Base-by-base conservation (phyloP, 2,329 filamentous ascomycete species). In the Ophiosphaerella narmari region DNA sequence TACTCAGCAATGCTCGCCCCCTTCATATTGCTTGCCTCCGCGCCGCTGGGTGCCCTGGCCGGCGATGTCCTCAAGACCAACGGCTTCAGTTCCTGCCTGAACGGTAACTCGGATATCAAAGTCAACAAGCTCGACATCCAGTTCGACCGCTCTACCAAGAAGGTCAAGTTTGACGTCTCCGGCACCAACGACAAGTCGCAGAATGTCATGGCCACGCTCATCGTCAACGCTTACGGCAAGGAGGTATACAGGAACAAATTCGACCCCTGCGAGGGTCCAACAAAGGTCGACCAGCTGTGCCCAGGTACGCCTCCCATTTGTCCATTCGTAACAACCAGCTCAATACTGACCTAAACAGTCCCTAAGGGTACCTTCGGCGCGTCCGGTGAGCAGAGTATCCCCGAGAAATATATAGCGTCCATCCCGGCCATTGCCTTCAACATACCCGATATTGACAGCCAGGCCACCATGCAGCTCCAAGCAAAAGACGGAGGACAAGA, bases 401-500 rank as follows among this genome's bases (percentile, higher is more conserved):
- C 91, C 13, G 74, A 82, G 0, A 67, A 86, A 53, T 93, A 86
- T 67, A 86, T 90, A 48, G 81, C 81, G 46, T 76, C 88, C 74
- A 93, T 99, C 35, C 94, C 94, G 1, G 77, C 84, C 2, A 96
- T 99, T 59, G 93, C 93, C 11, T 99, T 97, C 77, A 83, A 84
- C 53, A 80, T 99, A 29, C 94, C 94, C 42, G 92, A 99, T 70
- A 88, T 99, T 61, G 87, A 93, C 47, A 93, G 93, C 33, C 77
- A 87, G 64, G 94, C 92, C 31, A 94, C 86, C 38, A 78, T 99
- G 56, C 78, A 90, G 68, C 82, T 99, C 39, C 86, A 82, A 52
- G 77, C 84, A 4, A 74, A 84, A 34, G 83, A 87, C 29, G 78
- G 76, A 4, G 81, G 80, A 34, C 66, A 81, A 31, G 80, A 87